A percentile compares a stretch with the other conserved stretches of the same genome.
Conservation (phyloP, 345 rosid species). For the Eutrema japonicum region DNA sequence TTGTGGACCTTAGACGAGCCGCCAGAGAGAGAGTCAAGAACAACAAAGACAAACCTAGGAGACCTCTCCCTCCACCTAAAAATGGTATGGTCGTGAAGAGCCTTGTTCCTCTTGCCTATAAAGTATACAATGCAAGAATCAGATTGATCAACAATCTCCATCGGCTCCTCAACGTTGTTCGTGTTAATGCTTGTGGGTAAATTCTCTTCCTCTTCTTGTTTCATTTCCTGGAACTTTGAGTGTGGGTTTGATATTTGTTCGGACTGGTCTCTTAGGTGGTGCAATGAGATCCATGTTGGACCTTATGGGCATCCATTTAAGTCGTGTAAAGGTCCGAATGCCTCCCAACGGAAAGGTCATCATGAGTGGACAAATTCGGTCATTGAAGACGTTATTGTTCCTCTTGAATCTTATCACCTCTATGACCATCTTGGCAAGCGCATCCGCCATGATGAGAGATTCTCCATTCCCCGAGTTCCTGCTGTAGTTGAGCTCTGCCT, state of each 20-base stretch:
- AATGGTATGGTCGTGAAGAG: constrained; percentile 73
- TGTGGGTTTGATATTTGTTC: not conserved
- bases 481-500: constrained; percentile 90
- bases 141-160: constrained; percentile 78
- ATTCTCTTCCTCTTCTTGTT: constrained; percentile 30
- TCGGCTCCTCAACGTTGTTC: constrained; percentile 77
- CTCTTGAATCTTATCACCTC: constrained; percentile 81
- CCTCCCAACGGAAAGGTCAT: constrained; percentile 72
- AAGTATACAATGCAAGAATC: constrained; percentile 71
- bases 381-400: constrained; percentile 71
- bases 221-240: constrained; percentile 5
- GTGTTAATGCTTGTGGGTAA: constrained; percentile 91
- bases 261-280: constrained; percentile 54
- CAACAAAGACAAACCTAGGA: constrained; percentile 64
- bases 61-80: constrained; percentile 69
- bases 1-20: constrained; percentile 84
- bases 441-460: constrained; percentile 77
- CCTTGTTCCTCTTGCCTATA: constrained; percentile 74
- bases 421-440: constrained; percentile 79
- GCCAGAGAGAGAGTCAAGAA: constrained; percentile 90
- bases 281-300: constrained; percentile 94
- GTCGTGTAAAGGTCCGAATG: constrained; percentile 75
- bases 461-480: constrained; percentile 74
- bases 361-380: constrained; percentile 80
- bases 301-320: constrained; percentile 87